These are phyloP conservation scores for Bjerkandera adusta DNA, from an alignment of 1,284 basidiomycete species.

Conservation along the genomic window DNA sequence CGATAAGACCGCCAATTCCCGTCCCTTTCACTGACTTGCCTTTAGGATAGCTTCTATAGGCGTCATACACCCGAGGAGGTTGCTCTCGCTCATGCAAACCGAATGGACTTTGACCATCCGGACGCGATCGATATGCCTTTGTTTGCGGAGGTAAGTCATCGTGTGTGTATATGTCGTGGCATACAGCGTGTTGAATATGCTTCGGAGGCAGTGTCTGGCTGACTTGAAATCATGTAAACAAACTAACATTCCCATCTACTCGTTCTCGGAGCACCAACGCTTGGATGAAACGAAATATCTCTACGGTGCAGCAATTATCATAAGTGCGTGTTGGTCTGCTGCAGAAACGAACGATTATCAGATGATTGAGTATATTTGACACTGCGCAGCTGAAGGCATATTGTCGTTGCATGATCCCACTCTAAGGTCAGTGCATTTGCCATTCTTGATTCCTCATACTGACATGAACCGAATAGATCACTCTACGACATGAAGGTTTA, in stretches of 20 bases:
- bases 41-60: constrained; percentile 93
- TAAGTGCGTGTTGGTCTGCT: constrained; percentile 45
- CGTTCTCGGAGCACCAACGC: constrained; percentile 90
- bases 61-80: constrained; percentile 77
- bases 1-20: neutral
- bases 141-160: constrained; percentile 69
- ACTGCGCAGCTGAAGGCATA: constrained; percentile 78
- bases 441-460: neutral
- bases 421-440: constrained; percentile 33
- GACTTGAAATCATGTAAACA: constrained; percentile 84
- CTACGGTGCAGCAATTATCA: constrained; percentile 95
- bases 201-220: constrained; percentile 61
- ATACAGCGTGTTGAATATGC: neutral
- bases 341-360: constrained; percentile 1
- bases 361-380: constrained; percentile 5
- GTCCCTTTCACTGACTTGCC: neutral
- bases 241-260: constrained; percentile 90
- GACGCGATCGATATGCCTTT: constrained; percentile 90
- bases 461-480: constrained; percentile 41
- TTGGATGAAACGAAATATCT: constrained; percentile 86
- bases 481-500: constrained; percentile 94
- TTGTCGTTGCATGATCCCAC: constrained; percentile 83
- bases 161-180: constrained; percentile 1
- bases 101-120: constrained; percentile 93
- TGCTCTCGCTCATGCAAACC: constrained; percentile 78